Evolutionary conservation across 257 asterid genomes (phyloP).

Genomic region (Nicotiana paniculata): DNA sequence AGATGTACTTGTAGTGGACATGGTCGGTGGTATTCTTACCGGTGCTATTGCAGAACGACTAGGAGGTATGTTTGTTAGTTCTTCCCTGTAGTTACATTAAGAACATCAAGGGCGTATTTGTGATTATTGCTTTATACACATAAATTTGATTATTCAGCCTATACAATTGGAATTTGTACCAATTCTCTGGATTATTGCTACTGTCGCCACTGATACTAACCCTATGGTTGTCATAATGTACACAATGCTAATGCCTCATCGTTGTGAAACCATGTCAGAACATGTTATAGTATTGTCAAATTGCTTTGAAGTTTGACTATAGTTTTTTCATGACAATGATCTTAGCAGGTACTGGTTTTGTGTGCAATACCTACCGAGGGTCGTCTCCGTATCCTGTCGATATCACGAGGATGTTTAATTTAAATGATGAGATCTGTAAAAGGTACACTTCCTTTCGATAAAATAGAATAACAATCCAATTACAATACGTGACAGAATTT

Average conservation of each 20-base stretch:
- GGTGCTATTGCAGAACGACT: slow-evolving; percentile 93
- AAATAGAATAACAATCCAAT: slow-evolving; percentile 9
- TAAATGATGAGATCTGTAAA: slow-evolving; percentile 61
- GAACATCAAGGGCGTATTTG: not conserved
- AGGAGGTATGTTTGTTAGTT: slow-evolving; percentile 57
- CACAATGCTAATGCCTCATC: not conserved
- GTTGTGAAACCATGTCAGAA: not conserved
- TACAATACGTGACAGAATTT: not conserved
- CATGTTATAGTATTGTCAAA: not conserved
- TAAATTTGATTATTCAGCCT: not conserved
- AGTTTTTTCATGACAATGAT: not conserved
- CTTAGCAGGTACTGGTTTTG: slow-evolving; percentile 73
- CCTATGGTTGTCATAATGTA: not conserved
- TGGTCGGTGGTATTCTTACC: slow-evolving; percentile 71
- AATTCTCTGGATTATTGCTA: not conserved
- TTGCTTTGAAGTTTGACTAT: not conserved
- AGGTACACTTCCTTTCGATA: slow-evolving; percentile 36
- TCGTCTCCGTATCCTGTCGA: slow-evolving; percentile 44
- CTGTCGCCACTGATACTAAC: not conserved
- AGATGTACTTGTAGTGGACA: slow-evolving; percentile 83
- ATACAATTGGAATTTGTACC: not conserved
- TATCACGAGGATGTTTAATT: slow-evolving; percentile 86
- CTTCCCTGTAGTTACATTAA: not conserved
- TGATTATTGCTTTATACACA: not conserved
- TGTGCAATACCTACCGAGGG: slow-evolving; percentile 72